Percentiles rank a stretch among this genome's conserved stretches.
phyloP scores from a whole-genome alignment of 305 asterid species.

The Ajuga reptans region DNA sequence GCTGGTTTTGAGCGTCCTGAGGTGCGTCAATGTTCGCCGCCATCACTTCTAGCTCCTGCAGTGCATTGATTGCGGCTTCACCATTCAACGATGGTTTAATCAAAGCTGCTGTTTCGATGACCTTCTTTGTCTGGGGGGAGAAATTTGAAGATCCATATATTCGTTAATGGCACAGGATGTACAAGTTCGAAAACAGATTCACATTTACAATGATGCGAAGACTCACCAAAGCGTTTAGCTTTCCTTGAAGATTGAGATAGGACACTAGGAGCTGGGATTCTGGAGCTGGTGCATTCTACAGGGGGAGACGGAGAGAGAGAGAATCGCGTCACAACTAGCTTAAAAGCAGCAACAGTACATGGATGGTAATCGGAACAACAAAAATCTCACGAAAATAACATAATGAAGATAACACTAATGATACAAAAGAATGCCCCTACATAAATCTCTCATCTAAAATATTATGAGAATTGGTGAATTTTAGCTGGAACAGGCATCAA shows the following conservation, averaged over 20 bases:
- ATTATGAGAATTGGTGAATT: too few species aligned
- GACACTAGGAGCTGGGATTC: slow-evolving; percentile 49
- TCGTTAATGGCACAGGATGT: background rate
- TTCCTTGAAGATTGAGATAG: slow-evolving; percentile 45
- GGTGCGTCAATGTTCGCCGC: slow-evolving; percentile 26
- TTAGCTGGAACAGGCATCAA: background rate
- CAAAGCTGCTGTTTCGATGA: slow-evolving; percentile 35
- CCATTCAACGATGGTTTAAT: slow-evolving; percentile 48
- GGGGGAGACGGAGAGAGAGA: background rate
- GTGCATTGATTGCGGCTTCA: slow-evolving; percentile 37
- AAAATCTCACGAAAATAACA: background rate
- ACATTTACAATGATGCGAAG: background rate
- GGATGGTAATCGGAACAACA: background rate
- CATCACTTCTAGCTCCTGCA: slow-evolving; percentile 55
- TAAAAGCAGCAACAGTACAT: too few species aligned
- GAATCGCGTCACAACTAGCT: too few species aligned
- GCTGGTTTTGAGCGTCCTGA: background rate
- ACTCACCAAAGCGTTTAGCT: slow-evolving; percentile 51
- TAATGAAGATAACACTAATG: background rate
- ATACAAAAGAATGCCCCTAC: background rate
- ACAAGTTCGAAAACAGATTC: background rate
- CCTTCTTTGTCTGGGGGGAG: slow-evolving; percentile 48
- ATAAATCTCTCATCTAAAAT: too few species aligned
- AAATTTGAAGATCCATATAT: background rate
- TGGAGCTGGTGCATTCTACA: slow-evolving; percentile 33